Base-by-base conservation (phyloP, 768 basidiomycete species). In the Pleurotus cornucopiae region DNA sequence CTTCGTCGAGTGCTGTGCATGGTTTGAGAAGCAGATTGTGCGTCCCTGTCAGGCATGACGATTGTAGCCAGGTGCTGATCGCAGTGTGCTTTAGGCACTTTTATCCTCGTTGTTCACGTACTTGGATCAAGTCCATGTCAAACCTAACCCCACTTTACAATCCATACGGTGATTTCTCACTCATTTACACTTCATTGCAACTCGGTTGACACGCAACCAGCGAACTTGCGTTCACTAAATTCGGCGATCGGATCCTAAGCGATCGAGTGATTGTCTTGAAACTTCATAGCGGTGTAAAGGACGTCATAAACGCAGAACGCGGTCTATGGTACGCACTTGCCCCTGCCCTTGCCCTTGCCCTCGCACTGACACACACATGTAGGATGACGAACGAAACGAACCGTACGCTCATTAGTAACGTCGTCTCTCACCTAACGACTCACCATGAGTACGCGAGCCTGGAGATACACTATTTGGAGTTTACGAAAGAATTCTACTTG, bases 21-120 rank as follows among this genome's bases (percentile, higher is more conserved):
- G 85, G 84, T 91, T 86, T 44, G 82, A 87, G 60, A 67, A 67
- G 34, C 77, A 81, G 65, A 75, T 90, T 60, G 88, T 89, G 66
- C 68, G 83, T 77, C 47, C 38, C 9, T 3, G 2, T 51, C 37
- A 16, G 25, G 6, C 26, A 34, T 51, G 26, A 18, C 30, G 6
- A 34, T 26, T 9, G 26, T 9, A 13, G 12, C 38, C 30, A 14
- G n/a, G 37, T 34, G 9, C 30, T 34, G 30, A 34, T 34, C 6
- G 9, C 30, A 34, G 30, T 9, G 7, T 7, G 30, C 30, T 21
- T 20, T 59, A 89, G 88, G 67, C 71, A 3, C 69, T 90, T 16
- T 64, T 91, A 2, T 70, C 79, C 58, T 85, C 85, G 0, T 68
- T 91, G 21, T 69, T 91, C 51, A 80, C 88, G 2, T 88, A 86